Conservation (phyloP, 768 basidiomycete genomes). For the Suillus occidentalis region DNA sequence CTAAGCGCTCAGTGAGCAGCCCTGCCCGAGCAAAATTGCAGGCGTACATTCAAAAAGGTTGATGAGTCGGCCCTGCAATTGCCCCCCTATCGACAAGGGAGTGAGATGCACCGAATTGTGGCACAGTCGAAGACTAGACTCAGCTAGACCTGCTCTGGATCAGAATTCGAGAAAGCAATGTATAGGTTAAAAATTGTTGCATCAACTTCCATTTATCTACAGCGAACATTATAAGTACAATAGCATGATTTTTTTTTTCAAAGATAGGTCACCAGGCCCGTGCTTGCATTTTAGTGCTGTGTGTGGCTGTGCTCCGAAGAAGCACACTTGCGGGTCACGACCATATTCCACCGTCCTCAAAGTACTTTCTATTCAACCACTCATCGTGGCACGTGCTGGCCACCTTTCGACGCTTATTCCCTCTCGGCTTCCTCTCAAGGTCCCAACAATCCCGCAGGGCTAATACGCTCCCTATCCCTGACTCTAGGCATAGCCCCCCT, state of each 20-base stretch:
- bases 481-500: slow-evolving; percentile 3
- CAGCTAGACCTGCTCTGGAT: neutral
- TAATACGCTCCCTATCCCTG: slow-evolving; percentile 2
- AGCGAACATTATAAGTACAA: neutral
- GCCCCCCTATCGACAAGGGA: no score
- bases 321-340: slow-evolving; percentile 6
- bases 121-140: no score
- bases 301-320: slow-evolving; percentile 7
- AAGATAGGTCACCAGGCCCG: neutral
- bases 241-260: neutral
- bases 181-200: neutral
- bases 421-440: neutral
- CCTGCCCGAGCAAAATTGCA: no score
- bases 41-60: no score
- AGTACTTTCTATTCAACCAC: slow-evolving; percentile 1
- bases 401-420: slow-evolving; percentile 5
- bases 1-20: no score
- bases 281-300: slow-evolving; percentile 1
- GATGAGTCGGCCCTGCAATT: no score
- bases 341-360: neutral
- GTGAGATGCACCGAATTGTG: no score
- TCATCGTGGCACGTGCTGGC: slow-evolving; percentile 21
- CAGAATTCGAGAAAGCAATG: neutral
- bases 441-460: neutral
- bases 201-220: neutral